Conservation (phyloP, 768 basidiomycete genomes). For the Kwoniella europaea region DNA sequence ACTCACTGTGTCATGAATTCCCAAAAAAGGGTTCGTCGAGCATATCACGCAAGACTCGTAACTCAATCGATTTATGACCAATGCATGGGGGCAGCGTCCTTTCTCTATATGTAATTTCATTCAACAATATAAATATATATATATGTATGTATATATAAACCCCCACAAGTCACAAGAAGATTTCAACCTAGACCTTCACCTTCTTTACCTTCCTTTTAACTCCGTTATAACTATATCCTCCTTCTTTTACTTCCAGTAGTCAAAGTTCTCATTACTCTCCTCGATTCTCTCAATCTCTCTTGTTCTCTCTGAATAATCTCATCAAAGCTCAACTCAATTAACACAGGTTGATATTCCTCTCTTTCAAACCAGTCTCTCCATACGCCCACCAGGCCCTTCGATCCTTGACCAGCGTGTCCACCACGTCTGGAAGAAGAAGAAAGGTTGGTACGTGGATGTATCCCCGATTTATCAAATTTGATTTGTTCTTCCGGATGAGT, state of each 20-base stretch:
- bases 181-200: too few species aligned
- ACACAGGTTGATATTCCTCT: slow-evolving; percentile 84
- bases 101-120: too few species aligned
- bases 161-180: too few species aligned
- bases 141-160: too few species aligned
- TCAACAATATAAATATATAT: too few species aligned
- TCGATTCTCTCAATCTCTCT: slow-evolving; percentile 64
- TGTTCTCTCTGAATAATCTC: slow-evolving; percentile 89
- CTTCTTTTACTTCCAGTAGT: slow-evolving; percentile 29
- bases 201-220: too few species aligned
- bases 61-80: too few species aligned
- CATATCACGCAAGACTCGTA: too few species aligned
- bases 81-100: too few species aligned
- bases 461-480: slow-evolving; percentile 65
- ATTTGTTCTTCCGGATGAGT: slow-evolving; percentile 65
- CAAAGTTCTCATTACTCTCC: slow-evolving; percentile 43
- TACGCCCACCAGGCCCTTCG: slow-evolving; percentile 79
- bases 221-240: slow-evolving; percentile 6
- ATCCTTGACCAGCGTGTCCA: slow-evolving; percentile 63
- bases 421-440: background rate
- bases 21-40: too few species aligned
- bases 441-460: slow-evolving; percentile 65
- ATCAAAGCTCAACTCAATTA: slow-evolving; percentile 84
- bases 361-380: slow-evolving; percentile 96
- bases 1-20: too few species aligned